phyloP scores from a whole-genome alignment of 331 rosid genomes.

The Telfairia occidentalis region DNA sequence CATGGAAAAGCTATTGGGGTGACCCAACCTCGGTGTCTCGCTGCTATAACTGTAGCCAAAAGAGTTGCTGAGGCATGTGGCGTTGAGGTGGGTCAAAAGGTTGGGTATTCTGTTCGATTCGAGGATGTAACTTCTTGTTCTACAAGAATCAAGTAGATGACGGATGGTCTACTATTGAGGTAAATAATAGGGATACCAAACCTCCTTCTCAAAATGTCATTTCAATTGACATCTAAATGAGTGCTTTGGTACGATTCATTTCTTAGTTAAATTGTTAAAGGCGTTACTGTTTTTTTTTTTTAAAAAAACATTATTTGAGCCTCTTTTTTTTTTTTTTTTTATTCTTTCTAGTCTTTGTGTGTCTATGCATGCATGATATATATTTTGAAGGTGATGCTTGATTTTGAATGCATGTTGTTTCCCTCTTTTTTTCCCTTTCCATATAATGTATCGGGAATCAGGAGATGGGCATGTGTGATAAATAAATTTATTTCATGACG shows the following conservation, averaged over 20 bases:
- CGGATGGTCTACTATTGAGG: conserved; percentile 91
- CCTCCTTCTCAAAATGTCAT: not conserved
- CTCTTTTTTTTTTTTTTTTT: no score
- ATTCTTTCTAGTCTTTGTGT: not conserved
- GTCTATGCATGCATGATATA: no score
- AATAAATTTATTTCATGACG: not conserved
- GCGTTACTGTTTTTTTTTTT: no score
- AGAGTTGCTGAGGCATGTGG: conserved; percentile 88
- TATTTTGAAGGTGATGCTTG: not conserved
- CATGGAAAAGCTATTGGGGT: conserved; percentile 70
- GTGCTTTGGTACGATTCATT: not conserved
- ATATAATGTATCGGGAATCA: not conserved
- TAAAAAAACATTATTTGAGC: no score
- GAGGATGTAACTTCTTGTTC: conserved; percentile 66
- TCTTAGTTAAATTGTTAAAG: no score
- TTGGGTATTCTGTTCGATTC: conserved; percentile 83
- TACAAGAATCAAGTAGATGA: conserved; percentile 84
- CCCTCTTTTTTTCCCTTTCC: not conserved
- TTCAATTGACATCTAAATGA: not conserved
- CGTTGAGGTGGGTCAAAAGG: conserved; percentile 58
- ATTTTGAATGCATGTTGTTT: not conserved
- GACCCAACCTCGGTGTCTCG: conserved; percentile 91
- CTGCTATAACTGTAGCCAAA: conserved; percentile 83
- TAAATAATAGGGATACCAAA: conserved; percentile 16
- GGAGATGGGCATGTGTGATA: not conserved